Percentiles rank a stretch among this genome's conserved stretches.
Evolutionary conservation across 345 rosid species (phyloP).

Genomic region (Erysimum cheiranthoides): DNA sequence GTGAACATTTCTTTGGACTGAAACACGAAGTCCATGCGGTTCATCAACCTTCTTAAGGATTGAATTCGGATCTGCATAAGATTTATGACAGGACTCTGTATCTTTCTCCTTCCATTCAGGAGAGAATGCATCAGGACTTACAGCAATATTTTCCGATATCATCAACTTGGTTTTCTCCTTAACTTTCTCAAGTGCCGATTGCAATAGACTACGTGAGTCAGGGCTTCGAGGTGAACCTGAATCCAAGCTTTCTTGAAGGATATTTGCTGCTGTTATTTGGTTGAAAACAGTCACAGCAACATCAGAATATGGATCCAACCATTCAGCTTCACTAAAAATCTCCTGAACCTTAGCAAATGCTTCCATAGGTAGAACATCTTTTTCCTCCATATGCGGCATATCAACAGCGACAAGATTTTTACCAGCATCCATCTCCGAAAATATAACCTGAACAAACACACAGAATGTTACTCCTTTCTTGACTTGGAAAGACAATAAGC

Average conservation of each 20-base stretch:
- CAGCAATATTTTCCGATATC: conserved; percentile 43
- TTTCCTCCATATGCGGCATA: conserved; percentile 58
- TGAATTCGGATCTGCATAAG: conserved; percentile 50
- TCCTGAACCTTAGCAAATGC: conserved; percentile 72
- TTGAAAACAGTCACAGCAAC: conserved; percentile 56
- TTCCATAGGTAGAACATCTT: conserved; percentile 71
- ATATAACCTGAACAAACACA: conserved; percentile 63
- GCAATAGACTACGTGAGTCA: conserved; percentile 48
- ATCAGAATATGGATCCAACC: conserved; percentile 62
- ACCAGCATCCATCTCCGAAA: conserved; percentile 70
- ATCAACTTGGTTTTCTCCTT: conserved; percentile 48
- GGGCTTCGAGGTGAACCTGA: conserved; percentile 49
- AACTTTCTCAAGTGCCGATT: conserved; percentile 51
- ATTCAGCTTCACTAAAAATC: conserved; percentile 62
- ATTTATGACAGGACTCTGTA: conserved; percentile 34
- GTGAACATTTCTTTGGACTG: conserved; percentile 57
- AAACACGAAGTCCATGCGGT: conserved; percentile 55
- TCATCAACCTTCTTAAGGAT: conserved; percentile 50
- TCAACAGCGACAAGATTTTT: conserved; percentile 54
- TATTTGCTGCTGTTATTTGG: conserved; percentile 57
- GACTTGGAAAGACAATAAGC: conserved; percentile 25
- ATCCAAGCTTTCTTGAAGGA: conserved; percentile 56
- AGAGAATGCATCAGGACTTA: conserved; percentile 41
- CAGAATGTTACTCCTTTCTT: conserved; percentile 34
- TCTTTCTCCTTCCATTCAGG: conserved; percentile 45